A percentile compares a stretch with the other conserved stretches of the same genome.
Conservation (phyloP, 495 filamentous ascomycete species). For the Penicillium canariense region DNA sequence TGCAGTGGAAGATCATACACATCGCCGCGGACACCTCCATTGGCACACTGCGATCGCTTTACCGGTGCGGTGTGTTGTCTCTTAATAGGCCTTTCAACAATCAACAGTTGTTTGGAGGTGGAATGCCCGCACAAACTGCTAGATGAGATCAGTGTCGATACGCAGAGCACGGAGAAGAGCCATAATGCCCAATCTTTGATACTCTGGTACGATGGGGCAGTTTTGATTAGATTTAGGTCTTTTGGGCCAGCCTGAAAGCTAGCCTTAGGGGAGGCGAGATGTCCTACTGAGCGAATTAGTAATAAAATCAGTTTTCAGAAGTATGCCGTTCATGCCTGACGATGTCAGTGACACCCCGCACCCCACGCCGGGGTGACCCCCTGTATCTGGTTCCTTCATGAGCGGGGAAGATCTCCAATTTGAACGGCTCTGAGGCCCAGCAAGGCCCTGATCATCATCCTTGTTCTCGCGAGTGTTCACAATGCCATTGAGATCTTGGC, state of each 20-base stretch:
- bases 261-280: slow-evolving; percentile 17
- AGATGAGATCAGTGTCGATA: slow-evolving; percentile 26
- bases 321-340: slow-evolving; percentile 26
- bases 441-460: background rate
- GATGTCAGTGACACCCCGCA: slow-evolving; percentile 30
- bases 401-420: slow-evolving; percentile 13
- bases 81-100: slow-evolving; percentile 2
- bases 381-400: slow-evolving; percentile 7
- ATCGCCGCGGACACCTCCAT: slow-evolving; percentile 23
- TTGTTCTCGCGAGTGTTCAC: slow-evolving; percentile 25
- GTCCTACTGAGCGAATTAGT: slow-evolving; percentile 17
- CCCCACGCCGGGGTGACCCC: background rate
- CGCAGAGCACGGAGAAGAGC: slow-evolving; percentile 30
- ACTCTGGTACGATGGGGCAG: slow-evolving; percentile 13
- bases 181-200: slow-evolving; percentile 27
- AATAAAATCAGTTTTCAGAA: background rate
- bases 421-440: background rate
- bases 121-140: slow-evolving; percentile 14
- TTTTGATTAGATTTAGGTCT: background rate
- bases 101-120: background rate
- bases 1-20: slow-evolving; percentile 60
- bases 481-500: slow-evolving; percentile 56
- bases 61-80: background rate
- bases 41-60: slow-evolving; percentile 26
- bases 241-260: background rate